Base-by-base conservation (phyloP, 2,329 filamentous ascomycete genomes). In the Didymella lethalis region DNA sequence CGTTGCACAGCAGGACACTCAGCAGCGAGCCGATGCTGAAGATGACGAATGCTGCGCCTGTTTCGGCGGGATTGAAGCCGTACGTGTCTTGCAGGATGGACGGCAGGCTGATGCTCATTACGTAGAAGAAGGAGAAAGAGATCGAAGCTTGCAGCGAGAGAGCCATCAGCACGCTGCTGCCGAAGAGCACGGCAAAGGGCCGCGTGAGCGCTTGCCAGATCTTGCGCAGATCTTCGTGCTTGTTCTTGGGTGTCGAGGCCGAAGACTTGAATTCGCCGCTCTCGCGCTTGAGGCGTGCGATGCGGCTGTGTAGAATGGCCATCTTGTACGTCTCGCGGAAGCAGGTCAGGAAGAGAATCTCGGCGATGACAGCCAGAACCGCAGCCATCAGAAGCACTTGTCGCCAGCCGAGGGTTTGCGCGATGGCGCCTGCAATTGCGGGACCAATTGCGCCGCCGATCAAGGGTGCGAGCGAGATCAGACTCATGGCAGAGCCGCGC, bases 251-350 rank as follows among this genome's bases (percentile, higher is more conserved):
- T 43, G 62, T 58, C 14, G 41, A n/a, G 12, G 36, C 50, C 20
- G 41, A 53, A 8, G 52, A 38, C 29, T 45, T 47, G 44, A 62
- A 53, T 34, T 63, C 62, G 25, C 63, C 61, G 41, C 53, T 60
- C 38, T 64, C 55, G 18, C 66, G 57, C 43, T 62, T 68, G 26
- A 67, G 59, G 55, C 48, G 70, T 50, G 58, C 71, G 51, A 62
- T 58, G 57, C 54, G 71, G 29, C 49, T 57, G 57, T 63, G 68
- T 41, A 88, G 72, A 45, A 89, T 86, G 1, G 80, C 75, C 40
- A 86, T 80, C 66, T 83, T 84, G 73, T 89, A 89, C 12, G 87
- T 89, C 75, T 90, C 87, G 6, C 80, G 75, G 66, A 85, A 86
- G 65, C 76, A 81, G 0, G 75, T 75, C 7, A 88, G 69, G 61